Base-by-base conservation (phyloP, 108 stramenopile genomes). In the Pseudonitzschia delicatissima region DNA sequence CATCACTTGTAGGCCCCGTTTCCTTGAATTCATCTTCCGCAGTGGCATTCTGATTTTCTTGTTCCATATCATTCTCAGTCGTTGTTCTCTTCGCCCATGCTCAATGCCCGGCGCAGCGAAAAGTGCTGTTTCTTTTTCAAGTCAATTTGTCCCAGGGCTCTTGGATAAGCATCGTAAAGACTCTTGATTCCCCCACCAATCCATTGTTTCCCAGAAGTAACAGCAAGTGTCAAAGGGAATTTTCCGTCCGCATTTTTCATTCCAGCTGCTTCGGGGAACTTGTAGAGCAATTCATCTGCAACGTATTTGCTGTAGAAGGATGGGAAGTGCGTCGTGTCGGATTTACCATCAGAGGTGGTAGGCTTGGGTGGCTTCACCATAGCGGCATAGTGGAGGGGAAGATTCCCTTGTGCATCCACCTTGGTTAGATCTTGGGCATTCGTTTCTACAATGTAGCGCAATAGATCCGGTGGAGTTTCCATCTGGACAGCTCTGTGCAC, bases 351-450 rank as follows among this genome's bases (percentile, higher is more conserved):
- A 26, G 36, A 25, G 40, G 34, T 20, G 2, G 49, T 52, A 25
- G 33, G 28, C 34, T 61, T 49, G 21, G 69, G 69, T 50, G 81
- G 78, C 44, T 69, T 79, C 42, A 73, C 71, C 21, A 68, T 76
- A 5, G 92, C 92, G 23, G 92, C 92, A 75, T 87, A 88, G 73
- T 93, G 92, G 67, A 93, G 52, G 29, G 92, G 92, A 17, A 90
- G 52, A 51, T 87, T 88, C 2, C 88, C 88, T 3, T 62, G 34
- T 0, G 68, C 57, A 73, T 93, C 88, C 15, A 74, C 64, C 37
- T 80, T 66, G 17, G 82, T 82, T 72, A 93, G 84, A 52, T 85
- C 83, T 57, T 89, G 85, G 42, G 89, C 78, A 66, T 90, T 90
- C 3, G 88, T 93, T 77, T 90, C 92, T 20, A 93, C 86, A 66